These are phyloP conservation scores for Clavispora asparagi DNA, from an alignment of 805 yeast species.

Conservation along the genomic window DNA sequence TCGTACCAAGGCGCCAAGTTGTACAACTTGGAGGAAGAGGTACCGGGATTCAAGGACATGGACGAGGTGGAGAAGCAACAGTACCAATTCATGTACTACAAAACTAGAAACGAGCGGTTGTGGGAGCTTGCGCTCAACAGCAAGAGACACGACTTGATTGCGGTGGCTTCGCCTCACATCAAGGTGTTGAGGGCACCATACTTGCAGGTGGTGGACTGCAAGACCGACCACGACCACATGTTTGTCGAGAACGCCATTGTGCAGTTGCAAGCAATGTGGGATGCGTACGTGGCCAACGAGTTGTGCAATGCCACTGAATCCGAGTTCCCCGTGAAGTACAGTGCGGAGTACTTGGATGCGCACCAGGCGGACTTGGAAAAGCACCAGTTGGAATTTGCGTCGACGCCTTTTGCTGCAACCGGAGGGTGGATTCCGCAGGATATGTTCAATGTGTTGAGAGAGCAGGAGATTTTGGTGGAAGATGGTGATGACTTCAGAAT, in stretches of 20 bases:
- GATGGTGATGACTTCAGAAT: constrained; percentile 41
- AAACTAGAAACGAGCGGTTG: constrained; percentile 85
- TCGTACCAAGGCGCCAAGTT: constrained; percentile 87
- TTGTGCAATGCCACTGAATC: constrained; percentile 41
- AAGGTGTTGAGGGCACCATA: constrained; percentile 68
- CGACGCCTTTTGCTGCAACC: constrained; percentile 82
- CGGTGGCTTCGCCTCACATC: constrained; percentile 78
- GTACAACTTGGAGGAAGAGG: constrained; percentile 67
- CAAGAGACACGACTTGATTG: constrained; percentile 60
- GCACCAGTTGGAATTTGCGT: constrained; percentile 63
- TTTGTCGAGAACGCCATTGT: constrained; percentile 62
- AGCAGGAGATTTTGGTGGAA: constrained; percentile 59
- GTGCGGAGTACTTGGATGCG: constrained; percentile 52
- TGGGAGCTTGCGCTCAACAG: constrained; percentile 79
- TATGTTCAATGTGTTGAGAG: constrained; percentile 67
- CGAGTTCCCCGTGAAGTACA: constrained; percentile 55
- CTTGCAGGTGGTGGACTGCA: constrained; percentile 53
- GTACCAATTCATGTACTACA: constrained; percentile 77
- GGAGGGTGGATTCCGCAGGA: constrained; percentile 97
- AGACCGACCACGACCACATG: constrained; percentile 53
- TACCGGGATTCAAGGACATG: constrained; percentile 63
- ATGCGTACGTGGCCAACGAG: constrained; percentile 52
- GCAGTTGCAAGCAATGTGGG: constrained; percentile 68
- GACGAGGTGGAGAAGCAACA: constrained; percentile 72
- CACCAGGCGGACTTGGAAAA: constrained; percentile 55